A percentile compares a stretch with the other conserved stretches of the same genome.
Conservation (phyloP, 495 filamentous ascomycete genomes). For the Bathelium albidoporum region DNA sequence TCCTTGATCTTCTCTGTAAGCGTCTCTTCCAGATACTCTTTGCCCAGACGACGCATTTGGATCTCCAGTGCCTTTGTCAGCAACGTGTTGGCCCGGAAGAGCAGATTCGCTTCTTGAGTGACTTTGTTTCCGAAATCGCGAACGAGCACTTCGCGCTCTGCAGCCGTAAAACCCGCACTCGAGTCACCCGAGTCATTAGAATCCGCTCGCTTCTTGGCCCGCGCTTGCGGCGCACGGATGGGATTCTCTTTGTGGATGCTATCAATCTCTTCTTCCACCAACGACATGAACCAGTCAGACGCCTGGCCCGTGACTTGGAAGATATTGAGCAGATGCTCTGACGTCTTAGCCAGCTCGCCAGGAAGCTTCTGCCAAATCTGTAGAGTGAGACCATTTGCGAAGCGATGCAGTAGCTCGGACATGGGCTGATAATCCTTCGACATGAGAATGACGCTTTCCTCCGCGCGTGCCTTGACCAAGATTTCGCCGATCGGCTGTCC, state of each 20-base stretch:
- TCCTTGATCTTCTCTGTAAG: constrained; percentile 74
- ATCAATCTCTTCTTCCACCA: constrained; percentile 96
- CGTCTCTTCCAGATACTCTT: constrained; percentile 85
- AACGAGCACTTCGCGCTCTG: constrained; percentile 52
- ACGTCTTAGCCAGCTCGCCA: constrained; percentile 63
- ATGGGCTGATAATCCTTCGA: constrained; percentile 74
- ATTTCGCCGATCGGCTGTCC: constrained; percentile 74
- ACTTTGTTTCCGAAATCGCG: constrained; percentile 50
- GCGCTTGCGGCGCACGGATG: constrained; percentile 59
- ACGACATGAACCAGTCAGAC: constrained; percentile 79
- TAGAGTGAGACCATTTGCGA: constrained; percentile 70
- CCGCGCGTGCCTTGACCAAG: constrained; percentile 70
- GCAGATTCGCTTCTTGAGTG: constrained; percentile 76
- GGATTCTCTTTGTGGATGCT: constrained; percentile 70
- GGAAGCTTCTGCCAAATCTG: constrained; percentile 75
- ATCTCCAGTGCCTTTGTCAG: constrained; percentile 88
- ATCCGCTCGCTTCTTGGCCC: constrained; percentile 48
- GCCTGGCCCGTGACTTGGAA: constrained; percentile 89
- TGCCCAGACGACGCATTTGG: constrained; percentile 89
- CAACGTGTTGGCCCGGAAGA: constrained; percentile 91
- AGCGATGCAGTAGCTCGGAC: constrained; percentile 74
- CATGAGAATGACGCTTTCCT: constrained; percentile 83
- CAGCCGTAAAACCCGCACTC: constrained; percentile 22
- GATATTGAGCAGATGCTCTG: constrained; percentile 83
- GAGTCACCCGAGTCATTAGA: constrained; percentile 69